A percentile compares a stretch with the other conserved stretches of the same genome.
Evolutionary conservation across 2,329 filamentous ascomycete genomes (phyloP).

Genomic region (Fusarium pseudocircinatum): DNA sequence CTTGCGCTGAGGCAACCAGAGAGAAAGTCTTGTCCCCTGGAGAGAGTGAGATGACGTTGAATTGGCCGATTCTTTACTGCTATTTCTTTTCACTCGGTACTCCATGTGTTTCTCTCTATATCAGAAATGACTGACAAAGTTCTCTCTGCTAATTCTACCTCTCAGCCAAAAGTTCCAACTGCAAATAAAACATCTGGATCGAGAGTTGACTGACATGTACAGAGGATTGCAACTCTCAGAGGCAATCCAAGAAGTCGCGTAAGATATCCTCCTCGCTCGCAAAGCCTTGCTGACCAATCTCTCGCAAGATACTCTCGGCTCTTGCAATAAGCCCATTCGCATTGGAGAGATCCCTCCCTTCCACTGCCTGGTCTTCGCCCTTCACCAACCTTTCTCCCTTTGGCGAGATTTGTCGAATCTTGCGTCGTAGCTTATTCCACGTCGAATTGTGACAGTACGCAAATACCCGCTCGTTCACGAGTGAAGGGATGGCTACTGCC

Average conservation of each 20-base stretch:
- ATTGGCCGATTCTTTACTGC: rapidly evolving
- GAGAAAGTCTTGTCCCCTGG: rapidly evolving
- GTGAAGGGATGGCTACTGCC: background rate
- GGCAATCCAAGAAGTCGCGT: background rate
- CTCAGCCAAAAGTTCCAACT: too few species aligned
- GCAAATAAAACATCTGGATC: too few species aligned
- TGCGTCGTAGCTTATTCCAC: background rate
- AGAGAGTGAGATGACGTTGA: background rate
- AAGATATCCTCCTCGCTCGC: background rate
- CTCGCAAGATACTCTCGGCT: background rate
- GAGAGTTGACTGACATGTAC: too few species aligned
- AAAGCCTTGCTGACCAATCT: background rate
- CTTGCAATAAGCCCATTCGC: background rate
- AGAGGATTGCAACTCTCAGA: too few species aligned
- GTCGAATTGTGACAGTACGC: background rate
- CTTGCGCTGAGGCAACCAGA: background rate
- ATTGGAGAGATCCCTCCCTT: background rate
- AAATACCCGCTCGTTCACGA: background rate
- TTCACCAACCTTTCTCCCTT: background rate
- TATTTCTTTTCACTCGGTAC: rapidly evolving
- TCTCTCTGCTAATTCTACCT: too few species aligned
- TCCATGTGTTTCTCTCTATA: background rate
- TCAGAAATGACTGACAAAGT: background rate
- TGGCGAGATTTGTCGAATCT: background rate
- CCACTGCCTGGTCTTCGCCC: background rate